Base-by-base conservation (phyloP, 2,329 filamentous ascomycete genomes). In the Nemania abortiva region DNA sequence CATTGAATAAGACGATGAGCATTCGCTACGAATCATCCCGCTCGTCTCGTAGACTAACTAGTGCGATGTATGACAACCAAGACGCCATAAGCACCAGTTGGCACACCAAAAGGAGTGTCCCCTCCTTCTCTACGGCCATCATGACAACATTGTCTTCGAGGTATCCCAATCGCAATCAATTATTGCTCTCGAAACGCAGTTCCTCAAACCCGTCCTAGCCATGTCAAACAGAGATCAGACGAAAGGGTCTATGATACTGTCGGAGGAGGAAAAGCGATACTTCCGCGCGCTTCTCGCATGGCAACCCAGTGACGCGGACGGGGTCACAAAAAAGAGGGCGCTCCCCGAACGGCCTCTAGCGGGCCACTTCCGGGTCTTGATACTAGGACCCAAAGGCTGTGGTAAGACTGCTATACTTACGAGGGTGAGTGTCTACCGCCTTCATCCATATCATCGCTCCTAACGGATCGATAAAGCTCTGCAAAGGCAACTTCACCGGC, bases 341-440 rank as follows among this genome's bases (percentile, higher is more conserved):
- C 47, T 5, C 37, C 27, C 56, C 2, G 69, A 74, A 29, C 76
- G 73, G 22, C 62, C 72, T 24, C 71, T 77, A 5, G 77, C 71
- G 0, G 81, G 78, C 10, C 80, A 82, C 57, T 79, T 84, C 66
- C 77, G 79, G 52, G 71, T 83, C 24, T 75, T 84, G 29, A 74
- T 83, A 13, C 73, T 83, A 18, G 82, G 82, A 5, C 77, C 76
- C 1, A 78, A 79, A 37, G 79, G 80, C 0, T 79, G 78, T 52
- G 82, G 82, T n/a, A 84, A 84, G 73, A 83, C 82, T 9, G 77
- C 81, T 4, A 74, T 83, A 6, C 66, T 83, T 13, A 80, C 79
- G 5, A 78, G 78, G 70, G 82, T 83, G 73, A 71, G 67, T 52
- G 3, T 27, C 47, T 9, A 29, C 53, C n/a, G 49, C 9, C n/a